Conservation (phyloP, 352 stramenopile species). For the Pythium monospermum region DNA sequence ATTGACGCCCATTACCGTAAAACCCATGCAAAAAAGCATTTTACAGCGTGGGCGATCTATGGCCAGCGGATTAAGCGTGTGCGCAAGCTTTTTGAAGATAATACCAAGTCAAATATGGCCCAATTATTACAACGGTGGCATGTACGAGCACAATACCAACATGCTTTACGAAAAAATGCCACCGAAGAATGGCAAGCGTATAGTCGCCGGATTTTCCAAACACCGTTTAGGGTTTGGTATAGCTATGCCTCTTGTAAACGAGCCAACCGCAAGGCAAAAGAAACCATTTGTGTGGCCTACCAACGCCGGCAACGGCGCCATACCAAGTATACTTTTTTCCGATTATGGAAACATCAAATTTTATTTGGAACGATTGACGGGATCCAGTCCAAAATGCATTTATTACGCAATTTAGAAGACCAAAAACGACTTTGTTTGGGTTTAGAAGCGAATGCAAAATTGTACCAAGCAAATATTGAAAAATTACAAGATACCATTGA, state of each 20-base stretch:
- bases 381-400: slow-evolving; percentile 56
- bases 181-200: slow-evolving; percentile 64
- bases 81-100: slow-evolving; percentile 58
- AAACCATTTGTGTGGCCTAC: slow-evolving; percentile 67
- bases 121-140: slow-evolving; percentile 44
- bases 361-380: slow-evolving; percentile 68
- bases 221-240: slow-evolving; percentile 71
- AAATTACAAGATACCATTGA: slow-evolving; percentile 49
- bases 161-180: slow-evolving; percentile 33
- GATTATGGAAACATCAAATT: slow-evolving; percentile 74
- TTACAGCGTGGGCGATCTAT: slow-evolving; percentile 48
- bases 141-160: slow-evolving; percentile 54
- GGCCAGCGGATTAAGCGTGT: slow-evolving; percentile 49
- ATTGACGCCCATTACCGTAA: slow-evolving; percentile 62
- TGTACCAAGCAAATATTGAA: slow-evolving; percentile 61
- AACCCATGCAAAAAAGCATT: slow-evolving; percentile 44
- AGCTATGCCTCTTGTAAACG: slow-evolving; percentile 36
- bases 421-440: slow-evolving; percentile 73
- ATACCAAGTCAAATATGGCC: slow-evolving; percentile 35
- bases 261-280: slow-evolving; percentile 37
- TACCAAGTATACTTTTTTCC: slow-evolving; percentile 76
- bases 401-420: slow-evolving; percentile 64
- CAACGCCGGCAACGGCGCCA: slow-evolving; percentile 52
- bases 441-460: slow-evolving; percentile 46
- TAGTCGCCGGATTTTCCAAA: slow-evolving; percentile 57